Evolutionary conservation across 2,329 filamentous ascomycete species (phyloP).

Genomic region (Monilinia polystroma): DNA sequence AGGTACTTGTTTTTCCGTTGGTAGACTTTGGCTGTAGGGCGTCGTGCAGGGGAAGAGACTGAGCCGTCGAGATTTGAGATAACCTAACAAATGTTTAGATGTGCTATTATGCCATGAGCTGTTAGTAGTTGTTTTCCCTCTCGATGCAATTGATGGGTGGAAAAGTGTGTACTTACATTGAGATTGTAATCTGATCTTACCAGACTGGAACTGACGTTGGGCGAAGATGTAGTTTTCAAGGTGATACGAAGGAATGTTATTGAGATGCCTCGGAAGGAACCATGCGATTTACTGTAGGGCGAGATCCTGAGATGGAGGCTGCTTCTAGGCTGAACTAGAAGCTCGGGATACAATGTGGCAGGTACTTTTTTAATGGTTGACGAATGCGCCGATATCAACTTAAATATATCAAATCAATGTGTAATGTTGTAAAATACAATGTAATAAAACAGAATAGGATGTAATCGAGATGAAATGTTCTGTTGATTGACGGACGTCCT

Average conservation of each 20-base stretch:
- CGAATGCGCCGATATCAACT: constrained; percentile 10
- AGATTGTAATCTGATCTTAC: constrained; percentile 6
- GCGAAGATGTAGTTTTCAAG: constrained; percentile 25
- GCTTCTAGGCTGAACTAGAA: constrained; percentile 23
- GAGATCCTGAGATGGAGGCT: constrained; percentile 24
- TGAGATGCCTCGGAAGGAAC: constrained; percentile 30
- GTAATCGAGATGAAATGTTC: constrained; percentile 1
- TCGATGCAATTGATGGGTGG: neutral
- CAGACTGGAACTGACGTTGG: constrained; percentile 17
- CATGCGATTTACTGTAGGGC: constrained; percentile 22
- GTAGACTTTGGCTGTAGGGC: neutral
- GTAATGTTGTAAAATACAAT: too few relatives aligned
- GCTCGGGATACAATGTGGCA: constrained; percentile 25
- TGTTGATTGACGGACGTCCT: constrained; percentile 11
- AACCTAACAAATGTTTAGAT: neutral
- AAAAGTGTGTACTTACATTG: constrained; percentile 13
- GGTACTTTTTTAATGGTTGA: constrained; percentile 22
- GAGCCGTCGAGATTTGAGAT: neutral
- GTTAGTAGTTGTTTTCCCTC: neutral
- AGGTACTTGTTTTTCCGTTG: neutral
- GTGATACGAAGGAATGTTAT: constrained; percentile 27
- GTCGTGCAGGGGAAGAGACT: neutral
- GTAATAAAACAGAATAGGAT: neutral
- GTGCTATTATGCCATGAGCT: neutral
- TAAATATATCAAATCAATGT: neutral